Evolutionary conservation across 192 early-diverging fungal species (phyloP), one percentile per base, ranked within the genome.

Genomic region (Umbelopsis sp.): DNA sequence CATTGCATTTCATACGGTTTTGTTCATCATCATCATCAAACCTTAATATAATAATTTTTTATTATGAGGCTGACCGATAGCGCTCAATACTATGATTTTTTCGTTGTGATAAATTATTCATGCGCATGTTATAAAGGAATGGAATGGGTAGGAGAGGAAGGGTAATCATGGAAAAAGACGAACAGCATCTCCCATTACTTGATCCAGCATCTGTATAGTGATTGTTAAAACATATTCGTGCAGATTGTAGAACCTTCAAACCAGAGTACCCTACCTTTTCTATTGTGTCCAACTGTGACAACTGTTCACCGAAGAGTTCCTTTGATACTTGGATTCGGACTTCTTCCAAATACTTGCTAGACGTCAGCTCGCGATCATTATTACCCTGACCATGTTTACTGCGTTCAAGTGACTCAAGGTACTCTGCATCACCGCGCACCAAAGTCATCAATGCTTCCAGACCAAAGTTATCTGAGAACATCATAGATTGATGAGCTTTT

Each of bases 401-500:
- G 31, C 72, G 32, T 67, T 72, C 24, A 52, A 34, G 22, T 44
- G 47, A 50, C 45, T 75, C 71, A 66, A 73, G 38, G 47, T 47
- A 69, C 45, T 75, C 29, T 25, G 52, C 71, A 36, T 72, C 65
- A 10, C 74, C 69, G 31, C 81, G 62, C 16, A 82, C 79, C 38
- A 84, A 34, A 17, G 80, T 62, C 78, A 84, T 76, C 14, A 84
- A 45, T 52, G 82, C 83, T 34, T 82, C 72, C 53, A 84, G 73
- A 34, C 83, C 83, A 74, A 84, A 82, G 52, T 84, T 81, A 67
- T 82, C 71, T 3, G 78, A 77, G 34, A 75, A 78, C 17, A 80
- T 21, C 71, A 49, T 44, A 21, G 78, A 80, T 47, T 80, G 66
- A n/a, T 62, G 56, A 0, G 56, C 56, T 62, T 62, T 62, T 62